These are phyloP conservation scores for Bacidia rubella DNA, from an alignment of 495 filamentous ascomycete genomes.

Conservation along the genomic window DNA sequence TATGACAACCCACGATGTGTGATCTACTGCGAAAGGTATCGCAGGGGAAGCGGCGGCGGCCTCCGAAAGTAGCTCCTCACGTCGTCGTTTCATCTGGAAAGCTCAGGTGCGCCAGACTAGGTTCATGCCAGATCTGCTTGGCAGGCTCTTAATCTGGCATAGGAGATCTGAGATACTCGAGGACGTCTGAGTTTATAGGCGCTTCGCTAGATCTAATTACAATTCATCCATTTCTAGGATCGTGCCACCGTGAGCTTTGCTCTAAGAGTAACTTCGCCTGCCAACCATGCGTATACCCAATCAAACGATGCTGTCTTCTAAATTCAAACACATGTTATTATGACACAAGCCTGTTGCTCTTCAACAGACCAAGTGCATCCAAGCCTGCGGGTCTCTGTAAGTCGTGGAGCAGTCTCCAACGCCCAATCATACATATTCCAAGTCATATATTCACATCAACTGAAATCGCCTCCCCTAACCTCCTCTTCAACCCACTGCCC, in stretches of 20 bases:
- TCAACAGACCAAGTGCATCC: no score
- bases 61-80: neutral
- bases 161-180: neutral
- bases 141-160: neutral
- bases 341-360: neutral
- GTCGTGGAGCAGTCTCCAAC: neutral
- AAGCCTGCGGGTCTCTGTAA: no score
- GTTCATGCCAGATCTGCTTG: neutral
- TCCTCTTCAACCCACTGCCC: constrained; percentile 29
- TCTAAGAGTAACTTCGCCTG: no score
- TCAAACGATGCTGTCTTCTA: neutral
- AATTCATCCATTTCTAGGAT: neutral
- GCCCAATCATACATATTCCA: neutral
- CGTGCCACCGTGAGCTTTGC: neutral
- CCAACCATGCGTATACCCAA: neutral
- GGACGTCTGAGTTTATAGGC: neutral
- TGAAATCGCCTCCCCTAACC: constrained; percentile 27
- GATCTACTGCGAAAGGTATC: neutral
- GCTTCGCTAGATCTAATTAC: neutral
- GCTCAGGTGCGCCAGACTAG: neutral
- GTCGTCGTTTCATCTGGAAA: neutral
- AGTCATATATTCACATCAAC: constrained; percentile 1
- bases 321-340: neutral
- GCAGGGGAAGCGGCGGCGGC: no score
- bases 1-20: neutral